Percentiles rank a stretch among this genome's conserved stretches.
Evolutionary conservation across 768 basidiomycete species (phyloP).

Genomic region (Boletus eberwhitei): DNA sequence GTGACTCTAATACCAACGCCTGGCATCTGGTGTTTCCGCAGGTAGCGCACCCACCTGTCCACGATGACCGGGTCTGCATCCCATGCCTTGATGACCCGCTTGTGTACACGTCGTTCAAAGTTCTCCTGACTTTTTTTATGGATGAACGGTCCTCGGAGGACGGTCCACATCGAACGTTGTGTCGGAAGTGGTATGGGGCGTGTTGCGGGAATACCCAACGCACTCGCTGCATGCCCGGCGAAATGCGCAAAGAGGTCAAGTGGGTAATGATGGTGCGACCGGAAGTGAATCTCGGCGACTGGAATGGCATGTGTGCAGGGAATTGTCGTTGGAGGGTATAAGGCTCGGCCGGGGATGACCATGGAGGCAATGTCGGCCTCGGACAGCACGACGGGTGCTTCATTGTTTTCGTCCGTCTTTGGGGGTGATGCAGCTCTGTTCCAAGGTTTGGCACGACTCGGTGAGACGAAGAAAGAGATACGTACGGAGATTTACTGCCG

Average conservation of each 20-base stretch:
- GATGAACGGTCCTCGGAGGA: slow-evolving; percentile 78
- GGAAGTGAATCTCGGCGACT: slow-evolving; percentile 79
- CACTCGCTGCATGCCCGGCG: slow-evolving; percentile 76
- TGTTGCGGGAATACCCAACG: slow-evolving; percentile 78
- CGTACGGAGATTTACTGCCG: slow-evolving; percentile 14
- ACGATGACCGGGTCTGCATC: slow-evolving; percentile 81
- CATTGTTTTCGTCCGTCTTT: slow-evolving; percentile 1
- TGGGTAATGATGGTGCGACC: slow-evolving; percentile 62
- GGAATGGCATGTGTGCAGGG: slow-evolving; percentile 67
- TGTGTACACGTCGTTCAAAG: slow-evolving; percentile 82
- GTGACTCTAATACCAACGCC: slow-evolving; percentile 87
- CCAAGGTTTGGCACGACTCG: neutral
- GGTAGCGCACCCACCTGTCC: slow-evolving; percentile 75
- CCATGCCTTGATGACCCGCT: slow-evolving; percentile 85
- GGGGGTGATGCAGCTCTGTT: slow-evolving; percentile 6
- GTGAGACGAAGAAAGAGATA: neutral
- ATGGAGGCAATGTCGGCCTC: slow-evolving; percentile 48
- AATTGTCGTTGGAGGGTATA: slow-evolving; percentile 54
- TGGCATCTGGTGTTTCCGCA: slow-evolving; percentile 68
- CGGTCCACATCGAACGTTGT: slow-evolving; percentile 80
- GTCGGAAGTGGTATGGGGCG: slow-evolving; percentile 65
- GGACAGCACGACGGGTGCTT: slow-evolving; percentile 21
- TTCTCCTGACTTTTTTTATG: slow-evolving; percentile 97
- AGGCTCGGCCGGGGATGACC: slow-evolving; percentile 58
- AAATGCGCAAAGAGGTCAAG: slow-evolving; percentile 85